Evolutionary conservation across 2,329 filamentous ascomycete species (phyloP), one percentile per base, ranked within the genome.

Genomic region (Thielaviopsis ethacetica): DNA sequence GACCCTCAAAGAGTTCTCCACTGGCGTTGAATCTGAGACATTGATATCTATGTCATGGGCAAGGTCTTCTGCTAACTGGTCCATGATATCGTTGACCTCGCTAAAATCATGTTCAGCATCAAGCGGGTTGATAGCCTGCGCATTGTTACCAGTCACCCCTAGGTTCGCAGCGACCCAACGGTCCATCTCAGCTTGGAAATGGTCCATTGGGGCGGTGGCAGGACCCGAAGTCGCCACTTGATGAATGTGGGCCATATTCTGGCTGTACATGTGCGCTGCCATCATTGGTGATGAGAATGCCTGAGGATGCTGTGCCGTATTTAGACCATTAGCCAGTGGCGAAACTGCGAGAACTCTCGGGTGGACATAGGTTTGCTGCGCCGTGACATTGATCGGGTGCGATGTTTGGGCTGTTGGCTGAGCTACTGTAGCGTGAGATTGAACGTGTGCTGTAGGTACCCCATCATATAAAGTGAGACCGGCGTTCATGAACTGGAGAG

Each of bases 21-120:
- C 57, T 5, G 22, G 49, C 27, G n/a, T 12, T 6, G 24, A 13
- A 19, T 55, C 24, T 1, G 34, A 13, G 10, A 30, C 34, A 19
- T 57, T 44, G 34, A 62, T 59, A 13, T 26, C 27, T 10, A 59
- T 51, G 12, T 59, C 60, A 6, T 47, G 54, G 13, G 60, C 71
- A 9, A 74, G 64, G 58, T 75, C 71, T 13, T 66, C 67, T 5
- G 73, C 72, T 63, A 75, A 68, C 58, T 71, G 67, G 41, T 74
- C 72, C 70, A 75, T 74, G 57, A 70, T 69, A 21, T 71, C 71
- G 55, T 74, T 71, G 2, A 74, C 71, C 34, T 73, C 66, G 24
- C 68, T 65, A 67, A 73, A 73, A 49, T 67, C 54, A 44, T 50
- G 30, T 19, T 62, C 44, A 7, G 34, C 26, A 12, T 54, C 34